A percentile compares a stretch with the other conserved stretches of the same genome.
Conservation (phyloP, 352 stramenopile species). For the Phytopythium litorale region DNA sequence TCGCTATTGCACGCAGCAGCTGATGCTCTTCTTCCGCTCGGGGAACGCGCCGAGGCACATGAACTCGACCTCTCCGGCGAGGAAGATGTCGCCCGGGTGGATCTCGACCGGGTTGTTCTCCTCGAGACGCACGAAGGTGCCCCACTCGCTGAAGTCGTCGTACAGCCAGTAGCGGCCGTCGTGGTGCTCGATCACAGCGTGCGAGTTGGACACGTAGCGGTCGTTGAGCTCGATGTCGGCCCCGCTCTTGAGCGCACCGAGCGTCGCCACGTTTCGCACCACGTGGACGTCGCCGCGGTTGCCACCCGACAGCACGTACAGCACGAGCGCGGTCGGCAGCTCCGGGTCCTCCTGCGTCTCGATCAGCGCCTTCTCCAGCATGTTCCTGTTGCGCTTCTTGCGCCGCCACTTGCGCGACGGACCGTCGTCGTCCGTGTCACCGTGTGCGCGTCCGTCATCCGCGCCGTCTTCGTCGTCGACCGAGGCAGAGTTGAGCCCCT, state of each 20-base stretch:
- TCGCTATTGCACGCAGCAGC: slow-evolving; percentile 38
- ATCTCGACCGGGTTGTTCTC: slow-evolving; percentile 65
- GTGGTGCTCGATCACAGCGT: slow-evolving; percentile 74
- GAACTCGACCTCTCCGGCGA: slow-evolving; percentile 73
- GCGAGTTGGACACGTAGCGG: slow-evolving; percentile 43
- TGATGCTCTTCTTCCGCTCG: slow-evolving; percentile 47
- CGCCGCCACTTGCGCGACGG: slow-evolving; percentile 51
- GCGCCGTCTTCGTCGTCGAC: slow-evolving; percentile 20
- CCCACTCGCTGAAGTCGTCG: slow-evolving; percentile 61
- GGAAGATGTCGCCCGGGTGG: slow-evolving; percentile 61
- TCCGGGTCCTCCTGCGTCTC: slow-evolving; percentile 48
- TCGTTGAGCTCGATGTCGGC: slow-evolving; percentile 74
- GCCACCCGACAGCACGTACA: slow-evolving; percentile 75
- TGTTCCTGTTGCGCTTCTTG: slow-evolving; percentile 72
- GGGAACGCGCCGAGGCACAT: slow-evolving; percentile 62
- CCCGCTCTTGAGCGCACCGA: slow-evolving; percentile 49
- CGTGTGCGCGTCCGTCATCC: background rate
- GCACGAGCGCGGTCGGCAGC: slow-evolving; percentile 50
- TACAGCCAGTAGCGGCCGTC: slow-evolving; percentile 72
- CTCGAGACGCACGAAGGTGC: slow-evolving; percentile 71
- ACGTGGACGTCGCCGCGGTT: slow-evolving; percentile 79
- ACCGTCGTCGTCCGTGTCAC: slow-evolving; percentile 10
- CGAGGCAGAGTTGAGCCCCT: slow-evolving; percentile 1
- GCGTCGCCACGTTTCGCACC: slow-evolving; percentile 55
- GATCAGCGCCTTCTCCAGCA: slow-evolving; percentile 57